Percentiles rank a stretch among this genome's conserved stretches.
Evolutionary conservation across 176 grass and related monocot species (phyloP).

Genomic region (Olyra latifolia): DNA sequence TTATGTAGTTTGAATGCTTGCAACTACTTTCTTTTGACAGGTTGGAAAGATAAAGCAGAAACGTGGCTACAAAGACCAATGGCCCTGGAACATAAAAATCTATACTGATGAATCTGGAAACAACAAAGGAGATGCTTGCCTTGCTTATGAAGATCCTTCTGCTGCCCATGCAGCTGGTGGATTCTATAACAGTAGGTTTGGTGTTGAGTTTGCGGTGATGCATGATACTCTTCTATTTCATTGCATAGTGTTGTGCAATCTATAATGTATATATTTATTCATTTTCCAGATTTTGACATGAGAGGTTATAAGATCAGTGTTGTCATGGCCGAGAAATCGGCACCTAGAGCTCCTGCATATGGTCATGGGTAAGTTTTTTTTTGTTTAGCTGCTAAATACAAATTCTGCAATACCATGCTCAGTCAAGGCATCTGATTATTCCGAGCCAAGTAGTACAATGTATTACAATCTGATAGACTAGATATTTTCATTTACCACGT

Average conservation of each 20-base stretch:
- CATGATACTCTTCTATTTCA: background rate
- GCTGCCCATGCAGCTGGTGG: slow-evolving; percentile 96
- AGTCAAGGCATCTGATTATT: background rate
- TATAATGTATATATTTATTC: slow-evolving; percentile 36
- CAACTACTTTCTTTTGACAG: slow-evolving; percentile 36
- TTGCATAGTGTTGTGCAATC: background rate
- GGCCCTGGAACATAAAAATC: slow-evolving; percentile 99
- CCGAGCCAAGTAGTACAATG: background rate
- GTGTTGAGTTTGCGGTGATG: background rate
- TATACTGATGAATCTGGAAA: slow-evolving; percentile 94
- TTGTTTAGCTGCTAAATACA: slow-evolving; percentile 16
- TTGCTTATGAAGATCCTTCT: slow-evolving; percentile 98
- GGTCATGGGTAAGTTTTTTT: slow-evolving; percentile 71
- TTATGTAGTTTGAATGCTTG: slow-evolving; percentile 23
- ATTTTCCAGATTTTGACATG: slow-evolving; percentile 80
- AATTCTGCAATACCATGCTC: background rate
- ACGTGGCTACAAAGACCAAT: slow-evolving; percentile 97
- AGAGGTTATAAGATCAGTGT: slow-evolving; percentile 94
- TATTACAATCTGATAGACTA: background rate
- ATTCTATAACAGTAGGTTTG: slow-evolving; percentile 86
- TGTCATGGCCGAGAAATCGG: slow-evolving; percentile 95
- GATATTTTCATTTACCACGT: background rate
- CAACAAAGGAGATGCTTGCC: slow-evolving; percentile 91
- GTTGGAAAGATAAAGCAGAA: slow-evolving; percentile 99
- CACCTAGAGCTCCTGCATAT: slow-evolving; percentile 79